Percentiles rank a stretch among this genome's conserved stretches.
These are phyloP conservation scores for Dactylellina sp. DNA, from an alignment of 2,329 filamentous ascomycete species.

Conservation along the genomic window DNA sequence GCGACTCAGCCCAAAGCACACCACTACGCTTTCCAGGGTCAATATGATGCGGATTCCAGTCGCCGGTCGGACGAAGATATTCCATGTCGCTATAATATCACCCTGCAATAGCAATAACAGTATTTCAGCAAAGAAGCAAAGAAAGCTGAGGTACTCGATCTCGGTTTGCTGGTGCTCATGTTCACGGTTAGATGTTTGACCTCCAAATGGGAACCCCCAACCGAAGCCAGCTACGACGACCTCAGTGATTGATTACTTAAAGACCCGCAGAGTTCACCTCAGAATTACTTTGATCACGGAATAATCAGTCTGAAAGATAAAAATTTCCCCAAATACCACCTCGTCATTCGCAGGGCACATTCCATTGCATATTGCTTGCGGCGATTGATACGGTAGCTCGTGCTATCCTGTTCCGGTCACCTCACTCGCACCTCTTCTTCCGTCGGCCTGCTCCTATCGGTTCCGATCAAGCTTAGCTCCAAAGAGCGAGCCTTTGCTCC, in stretches of 20 bases:
- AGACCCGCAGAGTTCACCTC: neutral
- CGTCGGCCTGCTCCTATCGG: slow-evolving; percentile 34
- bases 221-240: too few relatives aligned
- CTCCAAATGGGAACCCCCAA: neutral
- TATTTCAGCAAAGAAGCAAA: neutral
- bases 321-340: neutral
- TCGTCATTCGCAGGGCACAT: too few relatives aligned
- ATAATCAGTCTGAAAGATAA: neutral
- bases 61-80: slow-evolving; percentile 4
- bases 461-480: slow-evolving; percentile 11
- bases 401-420: slow-evolving; percentile 8
- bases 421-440: slow-evolving; percentile 20
- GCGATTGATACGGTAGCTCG: neutral
- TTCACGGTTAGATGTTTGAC: too few relatives aligned
- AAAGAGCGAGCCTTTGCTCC: neutral
- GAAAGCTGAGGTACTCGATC: neutral
- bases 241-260: slow-evolving; percentile 3
- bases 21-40: slow-evolving; percentile 1
- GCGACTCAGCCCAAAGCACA: too few relatives aligned
- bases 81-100: neutral
- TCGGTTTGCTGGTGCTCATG: too few relatives aligned
- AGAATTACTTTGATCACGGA: neutral
- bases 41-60: neutral
- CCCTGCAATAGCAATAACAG: neutral
- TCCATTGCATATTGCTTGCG: too few relatives aligned